Conservation (phyloP, 2,329 filamentous ascomycete species). For the Penicillium aurantiogriseum region DNA sequence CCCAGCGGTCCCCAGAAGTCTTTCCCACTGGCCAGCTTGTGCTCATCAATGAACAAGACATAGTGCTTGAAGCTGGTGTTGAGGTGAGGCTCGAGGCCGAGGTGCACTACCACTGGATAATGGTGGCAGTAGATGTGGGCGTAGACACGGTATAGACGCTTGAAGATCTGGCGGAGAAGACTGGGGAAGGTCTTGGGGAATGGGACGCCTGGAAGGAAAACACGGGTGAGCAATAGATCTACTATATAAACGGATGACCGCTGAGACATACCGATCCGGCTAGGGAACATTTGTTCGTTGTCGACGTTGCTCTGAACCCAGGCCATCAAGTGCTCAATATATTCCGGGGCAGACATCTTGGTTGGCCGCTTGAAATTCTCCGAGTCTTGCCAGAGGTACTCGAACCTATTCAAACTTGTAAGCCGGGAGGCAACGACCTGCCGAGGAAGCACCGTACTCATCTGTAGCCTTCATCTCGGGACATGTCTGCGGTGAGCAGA, state of each 20-base stretch:
- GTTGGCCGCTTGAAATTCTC: constrained; percentile 94
- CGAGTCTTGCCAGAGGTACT: constrained; percentile 97
- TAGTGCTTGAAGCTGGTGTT: constrained; percentile 99
- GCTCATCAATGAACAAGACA: constrained; percentile 97
- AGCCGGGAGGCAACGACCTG: background rate
- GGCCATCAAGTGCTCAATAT: constrained; percentile 95
- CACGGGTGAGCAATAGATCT: constrained; percentile 15
- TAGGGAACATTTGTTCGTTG: constrained; percentile 93
- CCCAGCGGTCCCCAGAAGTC: constrained; percentile 97
- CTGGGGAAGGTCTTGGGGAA: constrained; percentile 91
- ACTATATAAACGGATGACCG: background rate
- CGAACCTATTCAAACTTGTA: constrained; percentile 62
- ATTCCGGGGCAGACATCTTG: constrained; percentile 95
- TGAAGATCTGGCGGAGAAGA: constrained; percentile 94
- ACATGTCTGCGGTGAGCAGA: constrained; percentile 94
- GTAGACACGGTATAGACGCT: constrained; percentile 97
- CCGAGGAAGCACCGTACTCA: constrained; percentile 61
- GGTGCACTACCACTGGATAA: constrained; percentile 92
- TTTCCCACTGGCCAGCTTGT: constrained; percentile 84
- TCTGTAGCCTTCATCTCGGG: constrained; percentile 99
- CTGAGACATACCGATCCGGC: constrained; percentile 67
- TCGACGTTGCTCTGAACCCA: constrained; percentile 97
- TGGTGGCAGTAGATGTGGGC: constrained; percentile 99
- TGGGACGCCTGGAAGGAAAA: constrained; percentile 64
- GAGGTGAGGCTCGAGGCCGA: constrained; percentile 92